These are phyloP conservation scores for Amaranthus cruentus DNA, from an alignment of 148 eudicot species.

Conservation along the genomic window DNA sequence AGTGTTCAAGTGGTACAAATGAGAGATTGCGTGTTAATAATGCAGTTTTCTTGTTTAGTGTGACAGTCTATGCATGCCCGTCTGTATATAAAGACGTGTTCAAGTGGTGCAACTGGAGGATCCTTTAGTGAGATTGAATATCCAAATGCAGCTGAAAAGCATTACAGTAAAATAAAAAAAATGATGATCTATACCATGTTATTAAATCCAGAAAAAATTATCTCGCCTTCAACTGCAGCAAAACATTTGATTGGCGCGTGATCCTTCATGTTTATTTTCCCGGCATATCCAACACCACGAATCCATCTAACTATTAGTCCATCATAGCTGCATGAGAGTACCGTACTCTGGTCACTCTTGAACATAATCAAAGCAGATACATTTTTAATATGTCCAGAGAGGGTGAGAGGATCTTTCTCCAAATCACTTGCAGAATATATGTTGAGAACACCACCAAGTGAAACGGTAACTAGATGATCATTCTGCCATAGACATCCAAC, in stretches of 20 bases:
- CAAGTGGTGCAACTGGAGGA: neutral
- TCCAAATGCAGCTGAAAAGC: neutral
- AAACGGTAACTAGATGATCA: conserved; percentile 69
- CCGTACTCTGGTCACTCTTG: conserved; percentile 44
- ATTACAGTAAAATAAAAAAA: neutral
- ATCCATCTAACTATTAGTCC: conserved; percentile 84
- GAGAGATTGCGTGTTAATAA: no score
- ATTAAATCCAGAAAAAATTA: conserved; percentile 76
- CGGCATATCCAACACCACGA: conserved; percentile 71
- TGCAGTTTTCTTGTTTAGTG: no score
- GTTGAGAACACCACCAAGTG: conserved; percentile 84
- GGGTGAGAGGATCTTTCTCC: conserved; percentile 52
- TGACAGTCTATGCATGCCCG: no score
- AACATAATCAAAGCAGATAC: conserved; percentile 64
- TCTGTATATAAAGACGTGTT: neutral
- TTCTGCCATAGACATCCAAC: conserved; percentile 99
- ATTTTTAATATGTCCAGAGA: conserved; percentile 93
- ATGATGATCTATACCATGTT: conserved; percentile 51
- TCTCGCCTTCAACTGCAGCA: conserved; percentile 70
- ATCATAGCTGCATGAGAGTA: conserved; percentile 88
- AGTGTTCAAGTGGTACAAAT: no score
- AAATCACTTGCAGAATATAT: conserved; percentile 71
- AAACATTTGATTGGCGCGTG: conserved; percentile 85
- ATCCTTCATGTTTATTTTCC: conserved; percentile 74
- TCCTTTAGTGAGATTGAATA: neutral